These are phyloP conservation scores for Ilex asprella DNA, from an alignment of 257 asterid species.

Conservation along the genomic window DNA sequence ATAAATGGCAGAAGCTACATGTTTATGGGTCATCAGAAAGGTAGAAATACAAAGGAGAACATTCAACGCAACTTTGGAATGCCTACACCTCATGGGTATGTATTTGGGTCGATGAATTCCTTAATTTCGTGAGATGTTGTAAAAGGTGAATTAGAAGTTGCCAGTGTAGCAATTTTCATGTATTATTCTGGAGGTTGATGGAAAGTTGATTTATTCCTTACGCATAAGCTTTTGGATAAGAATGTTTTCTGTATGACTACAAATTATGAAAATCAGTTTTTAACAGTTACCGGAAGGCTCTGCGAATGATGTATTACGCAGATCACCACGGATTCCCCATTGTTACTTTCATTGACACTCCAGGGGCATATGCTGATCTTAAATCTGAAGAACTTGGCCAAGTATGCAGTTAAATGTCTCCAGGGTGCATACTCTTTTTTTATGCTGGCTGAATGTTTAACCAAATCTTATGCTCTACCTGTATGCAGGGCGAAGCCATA, in stretches of 20 bases:
- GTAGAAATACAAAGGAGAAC: slow-evolving; percentile 86
- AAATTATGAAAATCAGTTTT: slow-evolving; percentile 1
- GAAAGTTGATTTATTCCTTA: background rate
- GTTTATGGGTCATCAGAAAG: slow-evolving; percentile 95
- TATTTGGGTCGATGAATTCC: slow-evolving; percentile 5
- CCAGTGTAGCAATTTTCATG: no score
- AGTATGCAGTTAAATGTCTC: slow-evolving; percentile 35
- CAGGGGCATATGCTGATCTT: slow-evolving; percentile 93
- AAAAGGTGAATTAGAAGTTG: no score
- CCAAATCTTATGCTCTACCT: slow-evolving; percentile 14
- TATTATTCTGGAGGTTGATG: no score
- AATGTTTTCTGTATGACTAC: no score
- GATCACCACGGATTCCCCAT: slow-evolving; percentile 93
- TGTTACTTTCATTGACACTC: slow-evolving; percentile 82
- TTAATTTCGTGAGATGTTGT: background rate
- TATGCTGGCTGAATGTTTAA: slow-evolving; percentile 7
- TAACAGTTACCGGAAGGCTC: slow-evolving; percentile 81
- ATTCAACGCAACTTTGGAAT: slow-evolving; percentile 87
- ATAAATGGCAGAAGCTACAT: slow-evolving; percentile 74
- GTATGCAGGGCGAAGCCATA: slow-evolving; percentile 88
- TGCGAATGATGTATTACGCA: slow-evolving; percentile 87
- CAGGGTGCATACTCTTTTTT: slow-evolving; percentile 5
- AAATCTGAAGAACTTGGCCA: slow-evolving; percentile 82
- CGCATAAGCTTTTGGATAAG: background rate
- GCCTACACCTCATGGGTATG: slow-evolving; percentile 98